Evolutionary conservation across 805 yeast genomes (phyloP).

Genomic region (Hanseniaspora lindneri): DNA sequence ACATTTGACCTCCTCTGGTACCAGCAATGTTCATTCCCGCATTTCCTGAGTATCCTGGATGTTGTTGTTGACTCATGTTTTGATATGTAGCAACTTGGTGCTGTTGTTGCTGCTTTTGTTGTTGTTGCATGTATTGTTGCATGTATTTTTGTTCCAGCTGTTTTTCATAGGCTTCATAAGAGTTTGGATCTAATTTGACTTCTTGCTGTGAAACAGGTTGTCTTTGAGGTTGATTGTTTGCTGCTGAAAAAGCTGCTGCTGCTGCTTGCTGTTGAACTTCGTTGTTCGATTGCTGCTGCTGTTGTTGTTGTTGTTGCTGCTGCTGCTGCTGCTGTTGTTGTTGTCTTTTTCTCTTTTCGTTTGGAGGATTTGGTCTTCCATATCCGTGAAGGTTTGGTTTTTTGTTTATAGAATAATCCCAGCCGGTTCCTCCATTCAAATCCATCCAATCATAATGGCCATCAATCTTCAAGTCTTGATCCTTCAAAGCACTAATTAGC

Average conservation of each 20-base stretch:
- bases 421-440: slow-evolving; percentile 86
- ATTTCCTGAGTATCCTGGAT: background rate
- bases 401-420: slow-evolving; percentile 82
- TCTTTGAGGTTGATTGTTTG: slow-evolving; percentile 16
- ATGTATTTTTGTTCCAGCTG: slow-evolving; percentile 30
- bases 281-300: slow-evolving; percentile 21
- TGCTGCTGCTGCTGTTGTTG: slow-evolving; percentile 20
- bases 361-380: slow-evolving; percentile 85
- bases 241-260: slow-evolving; percentile 21
- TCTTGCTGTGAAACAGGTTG: slow-evolving; percentile 18
- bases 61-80: background rate
- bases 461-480: slow-evolving; percentile 60
- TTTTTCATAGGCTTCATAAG: slow-evolving; percentile 31
- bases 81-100: slow-evolving; percentile 13
- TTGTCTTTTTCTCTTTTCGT: slow-evolving; percentile 32
- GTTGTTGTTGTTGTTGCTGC: slow-evolving; percentile 21
- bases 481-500: slow-evolving; percentile 64
- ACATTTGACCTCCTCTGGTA: slow-evolving; percentile 27
- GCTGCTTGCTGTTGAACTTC: slow-evolving; percentile 24
- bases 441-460: slow-evolving; percentile 98
- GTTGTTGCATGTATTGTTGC: slow-evolving; percentile 25
- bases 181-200: slow-evolving; percentile 33
- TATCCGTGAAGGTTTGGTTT: slow-evolving; percentile 92
- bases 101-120: slow-evolving; percentile 20
- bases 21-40: slow-evolving; percentile 18